phyloP scores from a whole-genome alignment of 1,139 yeast genomes.

The Geotrichum cucujoidarum region DNA sequence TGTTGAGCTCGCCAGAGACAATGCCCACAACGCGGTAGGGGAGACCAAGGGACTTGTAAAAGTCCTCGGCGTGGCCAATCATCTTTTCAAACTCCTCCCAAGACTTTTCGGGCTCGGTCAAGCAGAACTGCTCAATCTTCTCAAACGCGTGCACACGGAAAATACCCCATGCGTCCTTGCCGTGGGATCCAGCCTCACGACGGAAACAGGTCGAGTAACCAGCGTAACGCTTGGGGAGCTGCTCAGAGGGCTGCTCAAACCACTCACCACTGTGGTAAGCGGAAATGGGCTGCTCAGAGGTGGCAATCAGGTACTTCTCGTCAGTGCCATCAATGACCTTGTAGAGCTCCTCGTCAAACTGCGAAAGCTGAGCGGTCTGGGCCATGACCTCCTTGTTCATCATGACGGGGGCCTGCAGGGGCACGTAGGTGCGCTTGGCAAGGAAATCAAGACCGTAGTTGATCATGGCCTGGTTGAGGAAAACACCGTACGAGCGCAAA shows the following conservation, averaged over 20 bases:
- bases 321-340: slow-evolving; percentile 96
- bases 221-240: slow-evolving; percentile 87
- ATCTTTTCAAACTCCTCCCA: slow-evolving; percentile 96
- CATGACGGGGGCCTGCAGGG: slow-evolving; percentile 98
- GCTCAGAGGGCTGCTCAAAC: slow-evolving; percentile 97
- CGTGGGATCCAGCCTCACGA: slow-evolving; percentile 99
- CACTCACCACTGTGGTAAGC: slow-evolving; percentile 98
- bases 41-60: slow-evolving; percentile 83
- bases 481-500: slow-evolving; percentile 90
- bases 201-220: slow-evolving; percentile 98
- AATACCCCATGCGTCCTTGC: slow-evolving; percentile 99
- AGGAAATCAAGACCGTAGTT: slow-evolving; percentile 89
- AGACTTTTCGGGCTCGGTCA: slow-evolving; percentile 96
- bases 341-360: slow-evolving; percentile 95
- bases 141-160: slow-evolving; percentile 98
- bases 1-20: slow-evolving; percentile 97
- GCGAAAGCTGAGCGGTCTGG: slow-evolving; percentile 95
- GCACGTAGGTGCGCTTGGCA: slow-evolving; percentile 72
- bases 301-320: slow-evolving; percentile 95
- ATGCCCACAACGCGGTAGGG: slow-evolving; percentile 98
- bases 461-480: slow-evolving; percentile 94
- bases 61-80: slow-evolving; percentile 88
- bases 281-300: slow-evolving; percentile 98
- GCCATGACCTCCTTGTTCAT: slow-evolving; percentile 99
- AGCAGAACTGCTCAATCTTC: slow-evolving; percentile 88